These are phyloP conservation scores for Mortierella sp. DNA, from an alignment of 371 early-diverging fungal genomes.

Conservation along the genomic window DNA sequence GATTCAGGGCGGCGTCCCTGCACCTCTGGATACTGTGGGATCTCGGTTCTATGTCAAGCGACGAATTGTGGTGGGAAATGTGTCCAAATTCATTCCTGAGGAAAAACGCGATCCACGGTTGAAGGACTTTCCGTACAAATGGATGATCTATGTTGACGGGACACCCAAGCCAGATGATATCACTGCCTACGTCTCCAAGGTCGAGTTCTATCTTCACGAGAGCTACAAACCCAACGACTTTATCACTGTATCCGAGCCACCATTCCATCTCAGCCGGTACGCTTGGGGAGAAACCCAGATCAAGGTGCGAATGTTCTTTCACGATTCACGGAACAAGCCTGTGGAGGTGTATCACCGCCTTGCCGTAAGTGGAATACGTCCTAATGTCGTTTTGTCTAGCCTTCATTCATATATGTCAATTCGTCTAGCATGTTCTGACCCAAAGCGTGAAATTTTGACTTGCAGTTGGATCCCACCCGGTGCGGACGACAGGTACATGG, in stretches of 20 bases:
- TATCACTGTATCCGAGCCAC: constrained; percentile 82
- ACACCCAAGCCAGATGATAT: constrained; percentile 65
- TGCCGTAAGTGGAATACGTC: constrained; percentile 67
- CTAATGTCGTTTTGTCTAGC: not conserved
- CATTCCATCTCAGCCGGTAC: constrained; percentile 83
- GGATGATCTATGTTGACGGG: constrained; percentile 90
- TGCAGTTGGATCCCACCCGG: constrained; percentile 79
- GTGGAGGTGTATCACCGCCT: constrained; percentile 86
- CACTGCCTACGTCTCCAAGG: constrained; percentile 76
- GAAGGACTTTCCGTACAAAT: constrained; percentile 80
- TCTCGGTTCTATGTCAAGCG: constrained; percentile 90
- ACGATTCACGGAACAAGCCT: constrained; percentile 79
- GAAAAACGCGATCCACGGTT: constrained; percentile 72
- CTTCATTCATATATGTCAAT: not conserved
- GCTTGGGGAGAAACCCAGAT: constrained; percentile 97
- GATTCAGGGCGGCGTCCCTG: constrained; percentile 45
- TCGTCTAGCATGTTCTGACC: constrained; percentile 6
- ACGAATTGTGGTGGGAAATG: constrained; percentile 86
- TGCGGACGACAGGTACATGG: constrained; percentile 80
- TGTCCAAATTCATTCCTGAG: constrained; percentile 76
- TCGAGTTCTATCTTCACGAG: constrained; percentile 90
- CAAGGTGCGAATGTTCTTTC: constrained; percentile 83
- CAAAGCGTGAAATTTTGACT: no score
- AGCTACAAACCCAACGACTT: constrained; percentile 90
- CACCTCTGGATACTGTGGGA: constrained; percentile 58